Percentiles rank a stretch among this genome's conserved stretches.
phyloP scores from a whole-genome alignment of 805 yeast genomes.

The Spencermartinsiella europaea region DNA sequence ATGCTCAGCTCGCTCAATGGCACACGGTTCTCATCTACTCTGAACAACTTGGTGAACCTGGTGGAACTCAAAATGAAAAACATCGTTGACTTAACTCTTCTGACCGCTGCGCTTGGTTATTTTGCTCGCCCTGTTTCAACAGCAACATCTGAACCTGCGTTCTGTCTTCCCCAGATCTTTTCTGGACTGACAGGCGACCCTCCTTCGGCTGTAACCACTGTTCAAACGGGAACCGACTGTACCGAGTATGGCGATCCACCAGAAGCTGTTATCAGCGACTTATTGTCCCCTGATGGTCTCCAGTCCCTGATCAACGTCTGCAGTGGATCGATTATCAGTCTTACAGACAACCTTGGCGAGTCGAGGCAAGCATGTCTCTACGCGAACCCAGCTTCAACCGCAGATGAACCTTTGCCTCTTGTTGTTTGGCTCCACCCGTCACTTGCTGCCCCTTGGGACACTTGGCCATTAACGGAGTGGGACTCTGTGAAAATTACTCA shows the following conservation, averaged over 20 bases:
- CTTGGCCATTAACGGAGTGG: slow-evolving; percentile 4
- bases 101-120: neutral
- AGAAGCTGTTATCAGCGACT: neutral
- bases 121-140: too few species aligned
- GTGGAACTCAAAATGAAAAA: too few species aligned
- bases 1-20: too few species aligned
- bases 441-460: neutral
- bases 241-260: slow-evolving; percentile 6
- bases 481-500: neutral
- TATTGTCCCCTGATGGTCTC: slow-evolving; percentile 5
- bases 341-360: slow-evolving; percentile 2
- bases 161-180: neutral
- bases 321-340: neutral
- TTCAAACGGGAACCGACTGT: slow-evolving; percentile 3
- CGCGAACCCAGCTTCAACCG: neutral
- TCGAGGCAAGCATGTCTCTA: slow-evolving; percentile 1
- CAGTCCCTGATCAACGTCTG: slow-evolving; percentile 2
- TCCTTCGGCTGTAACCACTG: slow-evolving; percentile 4
- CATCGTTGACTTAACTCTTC: neutral
- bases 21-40: too few species aligned
- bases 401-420: slow-evolving; percentile 1
- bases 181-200: neutral
- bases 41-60: too few species aligned
- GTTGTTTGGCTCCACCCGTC: slow-evolving; percentile 5
- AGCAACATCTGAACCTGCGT: neutral